Percentiles rank a stretch among this genome's conserved stretches.
phyloP scores from a whole-genome alignment of 2,329 filamentous ascomycete genomes.

The Alternaria triticina region DNA sequence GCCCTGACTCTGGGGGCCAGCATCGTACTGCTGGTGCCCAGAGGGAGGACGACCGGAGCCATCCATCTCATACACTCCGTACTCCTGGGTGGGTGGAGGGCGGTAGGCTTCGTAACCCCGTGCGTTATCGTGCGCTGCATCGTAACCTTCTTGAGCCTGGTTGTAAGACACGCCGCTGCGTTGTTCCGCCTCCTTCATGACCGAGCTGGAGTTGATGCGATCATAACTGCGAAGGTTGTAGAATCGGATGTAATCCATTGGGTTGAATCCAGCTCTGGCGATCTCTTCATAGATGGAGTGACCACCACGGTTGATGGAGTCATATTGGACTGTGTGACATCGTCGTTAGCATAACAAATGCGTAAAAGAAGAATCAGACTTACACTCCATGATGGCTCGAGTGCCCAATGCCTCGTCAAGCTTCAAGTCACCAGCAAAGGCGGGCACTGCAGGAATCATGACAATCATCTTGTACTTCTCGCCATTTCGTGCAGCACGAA shows the following conservation, averaged over 20 bases:
- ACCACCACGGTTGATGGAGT: constrained; percentile 77
- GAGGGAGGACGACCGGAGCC: constrained; percentile 20
- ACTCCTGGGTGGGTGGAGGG: constrained; percentile 42
- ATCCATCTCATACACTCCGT: constrained; percentile 47
- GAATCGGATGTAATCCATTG: constrained; percentile 77
- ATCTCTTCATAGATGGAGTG: constrained; percentile 79
- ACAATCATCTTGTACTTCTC: constrained; percentile 78
- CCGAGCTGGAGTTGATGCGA: constrained; percentile 73
- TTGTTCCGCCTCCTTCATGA: constrained; percentile 67
- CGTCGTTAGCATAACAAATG: background rate
- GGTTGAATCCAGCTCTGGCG: constrained; percentile 69
- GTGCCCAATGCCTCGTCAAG: constrained; percentile 76
- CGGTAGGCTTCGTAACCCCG: constrained; percentile 46
- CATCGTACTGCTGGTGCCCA: constrained; percentile 29
- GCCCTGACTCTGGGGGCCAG: constrained; percentile 29
- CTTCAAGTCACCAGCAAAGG: constrained; percentile 80
- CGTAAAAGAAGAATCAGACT: background rate
- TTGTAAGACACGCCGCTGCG: constrained; percentile 72
- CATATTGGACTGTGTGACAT: constrained; percentile 66
- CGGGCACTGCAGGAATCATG: constrained; percentile 79
- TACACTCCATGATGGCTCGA: constrained; percentile 78
- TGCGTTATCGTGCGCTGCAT: constrained; percentile 58
- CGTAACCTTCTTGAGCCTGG: constrained; percentile 68
- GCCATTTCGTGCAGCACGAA: constrained; percentile 69
- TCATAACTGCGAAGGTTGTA: constrained; percentile 87